phyloP scores from a whole-genome alignment of 305 asterid species.

The Solanum hybrid region DNA sequence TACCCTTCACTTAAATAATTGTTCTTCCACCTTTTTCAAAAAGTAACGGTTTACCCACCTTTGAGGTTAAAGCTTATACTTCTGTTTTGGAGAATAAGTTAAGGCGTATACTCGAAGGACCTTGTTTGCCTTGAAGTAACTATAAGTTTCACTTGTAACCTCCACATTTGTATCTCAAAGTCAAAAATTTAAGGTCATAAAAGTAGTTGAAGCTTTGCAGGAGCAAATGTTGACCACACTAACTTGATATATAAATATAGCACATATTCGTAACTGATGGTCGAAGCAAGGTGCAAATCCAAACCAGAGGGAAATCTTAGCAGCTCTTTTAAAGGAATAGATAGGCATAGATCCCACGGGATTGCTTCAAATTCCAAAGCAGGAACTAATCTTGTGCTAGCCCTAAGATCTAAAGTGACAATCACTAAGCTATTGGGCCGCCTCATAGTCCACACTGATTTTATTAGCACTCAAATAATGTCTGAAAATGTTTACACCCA shows the following conservation, averaged over 20 bases:
- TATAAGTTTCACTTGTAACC: background rate
- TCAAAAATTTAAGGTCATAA: no score
- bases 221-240: background rate
- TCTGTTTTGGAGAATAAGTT: background rate
- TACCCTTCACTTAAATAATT: background rate
- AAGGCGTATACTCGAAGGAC: background rate
- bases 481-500: background rate
- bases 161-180: background rate
- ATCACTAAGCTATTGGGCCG: background rate
- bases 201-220: background rate
- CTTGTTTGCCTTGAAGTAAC: background rate
- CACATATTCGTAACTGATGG: background rate
- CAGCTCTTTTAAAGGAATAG: background rate
- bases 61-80: background rate
- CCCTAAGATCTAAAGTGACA: background rate
- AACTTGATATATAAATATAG: background rate
- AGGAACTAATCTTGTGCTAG: background rate
- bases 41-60: background rate
- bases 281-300: background rate
- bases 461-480: background rate
- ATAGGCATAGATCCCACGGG: background rate
- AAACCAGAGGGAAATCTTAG: background rate
- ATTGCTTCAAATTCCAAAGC: background rate
- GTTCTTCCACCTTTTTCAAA: background rate
- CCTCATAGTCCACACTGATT: background rate